Evolutionary conservation across 345 rosid species (phyloP).

Genomic region (Hibiscus mutabilis): DNA sequence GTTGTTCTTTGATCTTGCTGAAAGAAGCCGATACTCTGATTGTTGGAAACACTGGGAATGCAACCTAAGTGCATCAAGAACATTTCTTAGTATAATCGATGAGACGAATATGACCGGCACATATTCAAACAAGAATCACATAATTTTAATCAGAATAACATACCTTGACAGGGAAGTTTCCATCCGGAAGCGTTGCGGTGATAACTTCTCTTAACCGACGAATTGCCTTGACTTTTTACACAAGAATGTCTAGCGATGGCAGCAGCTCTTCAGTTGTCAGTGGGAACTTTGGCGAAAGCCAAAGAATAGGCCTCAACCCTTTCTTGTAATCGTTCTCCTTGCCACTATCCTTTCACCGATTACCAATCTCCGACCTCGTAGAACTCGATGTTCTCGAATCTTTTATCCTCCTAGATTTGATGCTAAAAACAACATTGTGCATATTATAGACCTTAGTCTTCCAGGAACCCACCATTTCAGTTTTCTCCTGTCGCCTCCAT

Average conservation of each 20-base stretch:
- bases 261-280: slow-evolving; percentile 86
- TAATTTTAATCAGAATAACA: background rate
- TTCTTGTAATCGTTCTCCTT: slow-evolving; percentile 91
- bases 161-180: slow-evolving; percentile 97
- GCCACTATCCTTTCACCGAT: slow-evolving; percentile 50
- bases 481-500: slow-evolving; percentile 97
- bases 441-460: slow-evolving; percentile 94
- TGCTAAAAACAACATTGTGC: slow-evolving; percentile 92
- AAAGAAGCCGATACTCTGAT: slow-evolving; percentile 80
- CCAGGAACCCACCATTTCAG: slow-evolving; percentile 89
- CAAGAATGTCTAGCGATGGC: slow-evolving; percentile 97
- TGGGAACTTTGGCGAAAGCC: slow-evolving; percentile 85
- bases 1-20: slow-evolving; percentile 81
- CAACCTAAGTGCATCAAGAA: slow-evolving; percentile 45
- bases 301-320: slow-evolving; percentile 80
- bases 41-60: slow-evolving; percentile 92
- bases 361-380: background rate
- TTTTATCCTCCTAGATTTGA: slow-evolving; percentile 55
- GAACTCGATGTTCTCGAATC: no score
- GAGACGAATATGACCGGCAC: no score
- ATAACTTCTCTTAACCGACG: slow-evolving; percentile 91
- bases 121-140: no score
- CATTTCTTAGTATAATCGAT: no score
- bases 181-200: slow-evolving; percentile 82
- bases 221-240: slow-evolving; percentile 92